Evolutionary conservation across 768 basidiomycete genomes (phyloP).

Genomic region (Tylopilus sp.): DNA sequence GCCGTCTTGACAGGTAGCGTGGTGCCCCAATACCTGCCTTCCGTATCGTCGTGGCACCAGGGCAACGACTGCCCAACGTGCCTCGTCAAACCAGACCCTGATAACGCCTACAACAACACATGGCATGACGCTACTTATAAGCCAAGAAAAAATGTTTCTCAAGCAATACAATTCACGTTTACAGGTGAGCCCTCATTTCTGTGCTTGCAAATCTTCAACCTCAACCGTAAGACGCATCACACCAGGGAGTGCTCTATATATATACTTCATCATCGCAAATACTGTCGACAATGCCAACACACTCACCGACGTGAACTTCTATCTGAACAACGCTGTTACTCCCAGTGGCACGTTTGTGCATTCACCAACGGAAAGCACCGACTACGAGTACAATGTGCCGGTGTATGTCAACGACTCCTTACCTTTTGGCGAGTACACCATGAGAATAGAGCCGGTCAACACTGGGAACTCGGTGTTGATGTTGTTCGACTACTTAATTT

Average conservation of each 20-base stretch:
- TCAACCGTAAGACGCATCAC: background rate
- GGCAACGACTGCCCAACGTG: no score
- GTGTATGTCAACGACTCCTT: constrained; percentile 13
- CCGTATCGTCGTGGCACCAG: no score
- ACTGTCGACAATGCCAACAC: background rate
- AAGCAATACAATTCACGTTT: no score
- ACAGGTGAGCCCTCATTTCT: no score
- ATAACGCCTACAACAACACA: no score
- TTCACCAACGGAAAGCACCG: background rate
- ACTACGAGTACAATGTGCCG: constrained; percentile 12
- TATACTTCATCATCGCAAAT: constrained; percentile 20
- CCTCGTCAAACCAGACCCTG: no score
- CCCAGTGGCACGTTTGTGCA: constrained; percentile 1
- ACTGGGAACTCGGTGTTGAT: constrained; percentile 1
- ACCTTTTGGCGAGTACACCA: constrained; percentile 1
- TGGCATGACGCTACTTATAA: no score
- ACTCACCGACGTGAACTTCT: constrained; percentile 4
- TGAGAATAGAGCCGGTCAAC: constrained; percentile 8
- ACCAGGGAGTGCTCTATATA: constrained; percentile 16
- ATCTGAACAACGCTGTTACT: constrained; percentile 5
- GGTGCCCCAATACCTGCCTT: constrained; percentile 10
- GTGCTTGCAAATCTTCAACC: no score
- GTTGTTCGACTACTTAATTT: constrained; percentile 19
- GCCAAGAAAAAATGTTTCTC: no score
- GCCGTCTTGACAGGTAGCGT: constrained; percentile 4